Base-by-base conservation (phyloP, 1,284 basidiomycete genomes). In the Ustilago loliicola region DNA sequence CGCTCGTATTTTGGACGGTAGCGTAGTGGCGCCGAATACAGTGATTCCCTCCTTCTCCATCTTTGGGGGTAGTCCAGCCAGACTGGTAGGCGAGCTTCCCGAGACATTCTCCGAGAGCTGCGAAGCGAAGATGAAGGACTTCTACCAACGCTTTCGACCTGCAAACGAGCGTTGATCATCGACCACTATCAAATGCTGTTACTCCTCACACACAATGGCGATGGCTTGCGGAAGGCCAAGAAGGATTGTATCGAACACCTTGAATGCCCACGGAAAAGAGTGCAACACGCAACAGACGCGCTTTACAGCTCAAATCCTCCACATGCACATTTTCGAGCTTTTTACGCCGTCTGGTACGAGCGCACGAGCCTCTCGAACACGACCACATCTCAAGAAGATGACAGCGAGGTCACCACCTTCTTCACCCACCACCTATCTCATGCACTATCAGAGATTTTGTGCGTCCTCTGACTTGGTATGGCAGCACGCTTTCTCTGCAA, bases 51-150 rank as follows among this genome's bases (percentile, higher is more conserved):
- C 93, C 3, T 88, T 97, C 76, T 91, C 94, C 0, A 88, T 93
- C 6, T 98, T 96, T 87, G 88, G 91, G 15, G 97, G 97, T 11
- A 94, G 94, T 61, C 96, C 97, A 82, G 95, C 95, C 93, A 47
- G 51, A 72, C 67, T 87, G 47, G 86, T 94, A 1, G 92, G 92
- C 83, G 93, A 94, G 80, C 89, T 98, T 9, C 93, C 96, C 1
- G 96, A 98, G 87, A 93, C 94, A 29, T 94, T 92, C 21, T 92
- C 93, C 82, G 94, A 95, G 79, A 89, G 91, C 69, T 90, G 92
- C 4, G 93, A 95, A 86, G 89, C 90, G 0, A 89, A 90, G 69
- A 92, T 93, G 13, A 97, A 96, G 85, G 90, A 90, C 54, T 91
- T 91, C 74, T 94, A 94, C 80, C 89, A 89, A 17, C 89, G 91